Base-by-base conservation (phyloP, 2,329 filamentous ascomycete species). In the Microdochium trichocladiopsis region DNA sequence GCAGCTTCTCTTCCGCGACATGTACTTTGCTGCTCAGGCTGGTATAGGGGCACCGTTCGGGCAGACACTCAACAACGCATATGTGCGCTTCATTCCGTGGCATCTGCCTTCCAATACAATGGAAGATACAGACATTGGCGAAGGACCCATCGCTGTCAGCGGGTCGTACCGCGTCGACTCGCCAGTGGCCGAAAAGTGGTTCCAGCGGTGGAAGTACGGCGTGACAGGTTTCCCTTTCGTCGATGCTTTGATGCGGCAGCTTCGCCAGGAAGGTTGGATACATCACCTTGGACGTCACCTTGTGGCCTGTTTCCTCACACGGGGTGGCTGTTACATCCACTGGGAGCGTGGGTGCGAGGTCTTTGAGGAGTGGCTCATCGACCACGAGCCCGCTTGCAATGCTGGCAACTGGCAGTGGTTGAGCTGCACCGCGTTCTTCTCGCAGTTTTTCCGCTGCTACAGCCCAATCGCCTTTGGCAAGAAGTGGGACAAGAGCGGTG, bases 21-120 rank as follows among this genome's bases (percentile, higher is more conserved):
- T 92, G 88, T 92, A 91, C 67, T 91, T 92, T 59, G 87, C 80
- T 14, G 87, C 87, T 0, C 87, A 92, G 63, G 86, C 87, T 1
- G 76, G 80, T 0, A 70, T 90, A 1, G 87, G 87, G 0, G 73
- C 78, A 28, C 60, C 71, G 0, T 91, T 89, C 58, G 74, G 70
- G 1, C 86, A 88, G 60, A 85, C 84, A 1, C 71, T 79, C 49
- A 78, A 79, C 33, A 92, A 92, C 60, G 66, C 76, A 0, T 70
- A 85, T 56, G 86, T 81, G 37, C 78, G 87, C n/a, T 90, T 91
- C 66, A 80, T 92, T 14, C 87, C 87, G 3, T 92, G 88, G 88
- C 86, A 90, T 61, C 69, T 92, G 1, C 87, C 84, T 0, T 85
- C 82, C 2, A 82, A 81, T 56, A 57, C 79, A 50, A 72, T 75